Percentiles rank a stretch among this genome's conserved stretches.
These are phyloP conservation scores for Paecilomyces formosus DNA, from an alignment of 2,329 filamentous ascomycete species.

Conservation along the genomic window DNA sequence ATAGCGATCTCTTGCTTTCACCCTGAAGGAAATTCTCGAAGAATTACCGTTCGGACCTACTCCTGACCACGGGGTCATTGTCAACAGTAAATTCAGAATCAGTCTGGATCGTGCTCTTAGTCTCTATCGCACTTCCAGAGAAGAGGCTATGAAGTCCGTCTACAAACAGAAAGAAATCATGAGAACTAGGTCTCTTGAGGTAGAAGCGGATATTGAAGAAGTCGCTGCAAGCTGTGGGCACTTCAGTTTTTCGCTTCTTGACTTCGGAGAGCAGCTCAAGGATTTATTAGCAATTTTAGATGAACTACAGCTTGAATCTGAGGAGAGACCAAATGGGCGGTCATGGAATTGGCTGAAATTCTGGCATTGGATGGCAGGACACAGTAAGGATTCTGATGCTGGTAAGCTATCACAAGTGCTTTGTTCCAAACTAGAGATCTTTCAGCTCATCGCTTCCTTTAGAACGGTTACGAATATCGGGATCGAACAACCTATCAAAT, in stretches of 20 bases:
- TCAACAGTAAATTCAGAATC: conserved; percentile 71
- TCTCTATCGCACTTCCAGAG: conserved; percentile 69
- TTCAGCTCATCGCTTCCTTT: background rate
- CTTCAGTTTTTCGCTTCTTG: conserved; percentile 85
- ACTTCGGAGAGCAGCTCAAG: conserved; percentile 85
- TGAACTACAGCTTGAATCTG: conserved; percentile 64
- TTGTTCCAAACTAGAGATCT: background rate
- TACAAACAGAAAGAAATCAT: conserved; percentile 72
- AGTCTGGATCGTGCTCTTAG: conserved; percentile 74
- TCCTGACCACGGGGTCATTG: conserved; percentile 59
- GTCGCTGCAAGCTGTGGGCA: conserved; percentile 96
- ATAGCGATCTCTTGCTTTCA: conserved; percentile 82
- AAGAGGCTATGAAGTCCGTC: conserved; percentile 66
- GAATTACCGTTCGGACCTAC: conserved; percentile 73
- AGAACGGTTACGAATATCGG: background rate
- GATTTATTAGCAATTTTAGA: conserved; percentile 77
- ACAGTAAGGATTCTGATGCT: conserved; percentile 14
- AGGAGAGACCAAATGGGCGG: conserved; percentile 53
- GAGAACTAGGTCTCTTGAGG: conserved; percentile 61
- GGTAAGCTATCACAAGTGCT: conserved; percentile 11
- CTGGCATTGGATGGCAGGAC: conserved; percentile 46
- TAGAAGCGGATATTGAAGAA: conserved; percentile 92
- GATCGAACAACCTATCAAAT: conserved; percentile 12
- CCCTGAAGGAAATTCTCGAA: conserved; percentile 77
- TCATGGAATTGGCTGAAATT: conserved; percentile 83